Evolutionary conservation across 179 eudicot species (phyloP).

Genomic region (Gypsophila paniculata): DNA sequence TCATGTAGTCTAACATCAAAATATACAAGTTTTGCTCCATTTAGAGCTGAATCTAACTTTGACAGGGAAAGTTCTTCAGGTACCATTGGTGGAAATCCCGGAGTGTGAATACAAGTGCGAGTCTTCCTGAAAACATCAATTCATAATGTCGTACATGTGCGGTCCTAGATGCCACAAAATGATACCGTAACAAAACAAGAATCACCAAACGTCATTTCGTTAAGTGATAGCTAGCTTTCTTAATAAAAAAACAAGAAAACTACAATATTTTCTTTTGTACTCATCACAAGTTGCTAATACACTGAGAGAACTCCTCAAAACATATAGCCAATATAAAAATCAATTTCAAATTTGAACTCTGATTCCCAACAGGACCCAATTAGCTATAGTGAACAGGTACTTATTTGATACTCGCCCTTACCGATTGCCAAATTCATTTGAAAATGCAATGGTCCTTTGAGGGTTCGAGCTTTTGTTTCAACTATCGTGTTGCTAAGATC

Average conservation of each 20-base stretch:
- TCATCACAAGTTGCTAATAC: neutral
- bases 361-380: neutral
- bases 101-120: constrained; percentile 90
- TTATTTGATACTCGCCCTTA: neutral
- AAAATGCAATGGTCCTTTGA: constrained; percentile 3
- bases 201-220: neutral
- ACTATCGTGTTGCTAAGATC: neutral
- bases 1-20: constrained; percentile 79
- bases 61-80: constrained; percentile 61
- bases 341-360: neutral
- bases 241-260: neutral
- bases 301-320: neutral
- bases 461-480: neutral
- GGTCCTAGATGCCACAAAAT: neutral
- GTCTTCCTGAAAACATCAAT: constrained; percentile 61
- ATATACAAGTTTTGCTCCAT: constrained; percentile 52
- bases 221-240: neutral
- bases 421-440: neutral
- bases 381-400: neutral
- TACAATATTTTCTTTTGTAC: neutral
- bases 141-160: neutral
- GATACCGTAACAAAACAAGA: neutral
- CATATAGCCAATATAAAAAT: neutral
- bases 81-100: constrained; percentile 74
- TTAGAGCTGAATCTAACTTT: constrained; percentile 47